A percentile compares a stretch with the other conserved stretches of the same genome.
Evolutionary conservation across 805 yeast species (phyloP).

Genomic region (Hagleromyces aurorensis): DNA sequence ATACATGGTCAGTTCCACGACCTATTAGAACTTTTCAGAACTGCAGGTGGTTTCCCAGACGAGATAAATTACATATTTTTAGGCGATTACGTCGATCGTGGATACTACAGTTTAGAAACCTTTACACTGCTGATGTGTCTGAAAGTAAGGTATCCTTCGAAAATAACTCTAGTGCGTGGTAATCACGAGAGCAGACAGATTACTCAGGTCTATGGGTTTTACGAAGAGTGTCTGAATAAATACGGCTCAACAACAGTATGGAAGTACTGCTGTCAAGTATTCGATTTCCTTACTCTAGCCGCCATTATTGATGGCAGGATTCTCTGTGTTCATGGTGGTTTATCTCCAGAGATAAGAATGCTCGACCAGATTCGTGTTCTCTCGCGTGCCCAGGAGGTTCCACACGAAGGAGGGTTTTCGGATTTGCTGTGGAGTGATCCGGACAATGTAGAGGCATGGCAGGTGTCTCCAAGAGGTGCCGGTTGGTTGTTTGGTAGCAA

Average conservation of each 20-base stretch:
- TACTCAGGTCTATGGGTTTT: slow-evolving; percentile 97
- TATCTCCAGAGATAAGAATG: slow-evolving; percentile 96
- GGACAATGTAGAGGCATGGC: slow-evolving; percentile 97
- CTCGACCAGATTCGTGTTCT: slow-evolving; percentile 91
- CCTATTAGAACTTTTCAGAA: slow-evolving; percentile 77
- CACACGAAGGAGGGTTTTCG: slow-evolving; percentile 98
- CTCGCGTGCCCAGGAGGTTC: slow-evolving; percentile 95
- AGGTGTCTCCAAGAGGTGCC: slow-evolving; percentile 95
- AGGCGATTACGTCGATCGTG: slow-evolving; percentile 97
- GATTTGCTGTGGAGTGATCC: slow-evolving; percentile 98
- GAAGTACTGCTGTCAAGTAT: slow-evolving; percentile 95
- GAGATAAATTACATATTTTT: slow-evolving; percentile 75
- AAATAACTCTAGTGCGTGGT: slow-evolving; percentile 91
- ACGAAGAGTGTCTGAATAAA: slow-evolving; percentile 89
- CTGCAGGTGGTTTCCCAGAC: slow-evolving; percentile 88
- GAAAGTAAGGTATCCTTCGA: slow-evolving; percentile 77
- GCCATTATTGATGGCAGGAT: slow-evolving; percentile 94
- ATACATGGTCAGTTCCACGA: slow-evolving; percentile 98
- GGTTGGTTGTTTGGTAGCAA: slow-evolving; percentile 96
- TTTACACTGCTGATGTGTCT: slow-evolving; percentile 89
- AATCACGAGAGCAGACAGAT: slow-evolving; percentile 96
- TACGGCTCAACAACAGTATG: slow-evolving; percentile 93
- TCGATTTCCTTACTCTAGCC: slow-evolving; percentile 87
- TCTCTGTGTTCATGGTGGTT: slow-evolving; percentile 94
- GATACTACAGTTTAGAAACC: slow-evolving; percentile 92